These are phyloP conservation scores for Suhomyces anneliseae DNA, from an alignment of 1,139 yeast species.

Conservation along the genomic window DNA sequence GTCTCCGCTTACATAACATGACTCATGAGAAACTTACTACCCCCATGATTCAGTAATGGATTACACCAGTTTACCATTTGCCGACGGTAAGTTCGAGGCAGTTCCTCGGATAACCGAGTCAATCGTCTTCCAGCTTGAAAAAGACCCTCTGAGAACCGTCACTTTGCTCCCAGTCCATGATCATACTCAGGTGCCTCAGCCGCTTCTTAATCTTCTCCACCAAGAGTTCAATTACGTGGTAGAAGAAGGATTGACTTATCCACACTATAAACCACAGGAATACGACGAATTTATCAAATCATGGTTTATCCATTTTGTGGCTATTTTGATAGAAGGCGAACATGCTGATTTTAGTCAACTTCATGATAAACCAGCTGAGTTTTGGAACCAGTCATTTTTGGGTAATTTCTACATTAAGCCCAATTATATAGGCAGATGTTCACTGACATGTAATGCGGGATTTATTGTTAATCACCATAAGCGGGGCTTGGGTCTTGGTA, in stretches of 20 bases:
- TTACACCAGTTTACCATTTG: conserved; percentile 34
- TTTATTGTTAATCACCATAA: conserved; percentile 57
- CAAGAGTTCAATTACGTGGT: conserved; percentile 46
- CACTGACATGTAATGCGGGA: conserved; percentile 81
- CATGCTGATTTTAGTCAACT: conserved; percentile 14
- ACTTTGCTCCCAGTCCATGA: conserved; percentile 38
- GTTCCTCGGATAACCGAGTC: conserved; percentile 28
- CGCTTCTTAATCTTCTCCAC: conserved; percentile 32
- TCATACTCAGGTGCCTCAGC: conserved; percentile 32
- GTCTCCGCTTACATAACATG: too few species aligned
- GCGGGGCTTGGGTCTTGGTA: conserved; percentile 66
- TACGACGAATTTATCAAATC: conserved; percentile 37
- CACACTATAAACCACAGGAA: conserved; percentile 30
- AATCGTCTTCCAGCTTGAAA: conserved; percentile 28
- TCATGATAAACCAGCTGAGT: conserved; percentile 14
- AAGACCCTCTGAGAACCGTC: conserved; percentile 28
- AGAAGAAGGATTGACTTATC: conserved; percentile 54
- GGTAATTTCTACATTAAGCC: conserved; percentile 80
- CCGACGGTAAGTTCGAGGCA: conserved; percentile 25
- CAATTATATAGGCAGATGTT: conserved; percentile 72
- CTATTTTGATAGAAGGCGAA: conserved; percentile 45
- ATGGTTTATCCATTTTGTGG: conserved; percentile 49
- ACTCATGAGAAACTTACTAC: background rate
- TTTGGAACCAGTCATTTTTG: conserved; percentile 47
- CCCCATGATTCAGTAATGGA: conserved; percentile 1